These are phyloP conservation scores for Leptographium wingfieldii DNA, from an alignment of 2,329 filamentous ascomycete species.

Conservation along the genomic window DNA sequence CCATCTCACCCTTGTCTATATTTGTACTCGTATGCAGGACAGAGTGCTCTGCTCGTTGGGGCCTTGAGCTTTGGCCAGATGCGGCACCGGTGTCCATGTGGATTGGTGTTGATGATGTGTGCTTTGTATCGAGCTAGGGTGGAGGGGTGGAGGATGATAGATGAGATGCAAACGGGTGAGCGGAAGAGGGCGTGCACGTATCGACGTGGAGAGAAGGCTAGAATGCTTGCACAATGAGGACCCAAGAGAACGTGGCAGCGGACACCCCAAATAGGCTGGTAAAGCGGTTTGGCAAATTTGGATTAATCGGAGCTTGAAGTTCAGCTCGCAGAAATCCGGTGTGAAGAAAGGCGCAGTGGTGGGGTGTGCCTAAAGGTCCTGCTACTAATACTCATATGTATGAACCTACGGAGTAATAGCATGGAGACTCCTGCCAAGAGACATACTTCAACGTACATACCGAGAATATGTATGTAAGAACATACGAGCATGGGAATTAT, in stretches of 20 bases:
- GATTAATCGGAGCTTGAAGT: neutral
- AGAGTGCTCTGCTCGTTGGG: neutral
- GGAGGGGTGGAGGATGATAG: neutral
- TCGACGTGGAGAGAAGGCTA: neutral
- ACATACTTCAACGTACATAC: too few relatives aligned
- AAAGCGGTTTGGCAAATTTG: neutral
- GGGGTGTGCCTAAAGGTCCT: neutral
- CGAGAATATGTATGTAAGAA: neutral
- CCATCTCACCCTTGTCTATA: neutral
- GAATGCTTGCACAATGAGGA: neutral
- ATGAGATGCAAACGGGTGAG: constrained; percentile 2
- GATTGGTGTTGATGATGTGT: neutral
- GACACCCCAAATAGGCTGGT: neutral
- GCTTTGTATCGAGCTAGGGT: neutral
- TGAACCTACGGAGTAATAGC: neutral
- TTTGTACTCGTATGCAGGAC: neutral
- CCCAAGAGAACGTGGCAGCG: constrained; percentile 1
- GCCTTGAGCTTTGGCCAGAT: constrained; percentile 6
- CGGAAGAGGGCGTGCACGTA: neutral
- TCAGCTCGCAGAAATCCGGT: neutral
- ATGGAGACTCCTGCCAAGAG: neutral
- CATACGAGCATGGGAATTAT: neutral
- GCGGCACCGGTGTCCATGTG: constrained; percentile 5
- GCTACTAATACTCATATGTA: neutral
- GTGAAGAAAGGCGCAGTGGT: neutral